These are phyloP conservation scores for Rosellinia necatrix DNA, from an alignment of 2,329 filamentous ascomycete species.

Conservation along the genomic window DNA sequence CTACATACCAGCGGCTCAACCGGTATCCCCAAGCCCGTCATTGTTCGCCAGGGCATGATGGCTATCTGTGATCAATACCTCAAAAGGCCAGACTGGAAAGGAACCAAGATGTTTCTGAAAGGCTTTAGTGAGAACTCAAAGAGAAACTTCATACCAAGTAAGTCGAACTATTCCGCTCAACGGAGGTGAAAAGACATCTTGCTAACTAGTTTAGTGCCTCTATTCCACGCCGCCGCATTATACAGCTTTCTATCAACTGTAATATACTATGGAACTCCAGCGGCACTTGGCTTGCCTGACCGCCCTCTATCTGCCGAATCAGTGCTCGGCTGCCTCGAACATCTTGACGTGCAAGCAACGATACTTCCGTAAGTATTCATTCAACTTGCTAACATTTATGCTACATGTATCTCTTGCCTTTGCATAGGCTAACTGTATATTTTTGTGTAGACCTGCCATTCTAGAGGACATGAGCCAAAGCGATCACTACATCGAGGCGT, in stretches of 20 bases:
- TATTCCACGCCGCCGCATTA: constrained; percentile 38
- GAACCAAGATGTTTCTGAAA: constrained; percentile 25
- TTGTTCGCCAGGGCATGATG: constrained; percentile 45
- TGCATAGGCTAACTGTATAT: neutral
- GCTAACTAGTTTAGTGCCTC: constrained; percentile 33
- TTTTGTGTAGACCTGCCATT: constrained; percentile 43
- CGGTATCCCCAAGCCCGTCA: constrained; percentile 52
- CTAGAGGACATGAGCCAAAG: constrained; percentile 49
- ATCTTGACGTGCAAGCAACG: constrained; percentile 26
- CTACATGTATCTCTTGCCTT: neutral
- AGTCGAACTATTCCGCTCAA: constrained; percentile 27
- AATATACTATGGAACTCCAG: constrained; percentile 30
- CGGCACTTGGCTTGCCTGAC: constrained; percentile 30
- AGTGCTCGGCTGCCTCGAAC: constrained; percentile 27
- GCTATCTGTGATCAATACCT: constrained; percentile 42
- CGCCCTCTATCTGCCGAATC: constrained; percentile 34
- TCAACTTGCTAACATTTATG: neutral
- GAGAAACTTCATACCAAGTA: constrained; percentile 33
- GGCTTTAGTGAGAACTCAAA: constrained; percentile 19
- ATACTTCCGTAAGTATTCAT: constrained; percentile 30
- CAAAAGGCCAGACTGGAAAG: constrained; percentile 34
- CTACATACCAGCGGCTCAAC: constrained; percentile 54
- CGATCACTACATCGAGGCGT: constrained; percentile 36
- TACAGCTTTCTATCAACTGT: constrained; percentile 28
- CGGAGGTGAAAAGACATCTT: neutral